These are phyloP conservation scores for Trichoderma aggressivum DNA, from an alignment of 2,329 filamentous ascomycete species.

Conservation along the genomic window DNA sequence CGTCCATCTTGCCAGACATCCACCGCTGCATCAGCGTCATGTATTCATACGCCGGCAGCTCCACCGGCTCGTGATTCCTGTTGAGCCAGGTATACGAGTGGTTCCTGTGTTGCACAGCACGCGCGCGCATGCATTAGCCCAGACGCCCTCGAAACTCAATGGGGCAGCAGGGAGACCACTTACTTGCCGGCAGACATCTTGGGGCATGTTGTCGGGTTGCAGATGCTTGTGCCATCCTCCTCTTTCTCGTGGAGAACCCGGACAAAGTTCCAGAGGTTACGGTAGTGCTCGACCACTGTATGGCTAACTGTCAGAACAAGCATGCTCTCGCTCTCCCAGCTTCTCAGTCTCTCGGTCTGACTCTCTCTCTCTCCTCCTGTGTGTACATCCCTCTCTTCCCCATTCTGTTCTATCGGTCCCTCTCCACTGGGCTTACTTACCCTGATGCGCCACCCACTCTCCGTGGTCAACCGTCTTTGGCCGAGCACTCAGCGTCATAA, in stretches of 20 bases:
- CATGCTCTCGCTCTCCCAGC: background rate
- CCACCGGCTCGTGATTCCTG: conserved; percentile 64
- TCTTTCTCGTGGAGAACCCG: conserved; percentile 85
- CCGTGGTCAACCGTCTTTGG: conserved; percentile 91
- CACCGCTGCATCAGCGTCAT: conserved; percentile 90
- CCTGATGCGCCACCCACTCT: conserved; percentile 95
- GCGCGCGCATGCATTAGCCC: conserved; percentile 3
- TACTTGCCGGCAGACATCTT: conserved; percentile 91
- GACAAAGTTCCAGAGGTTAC: conserved; percentile 85
- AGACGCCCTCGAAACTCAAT: background rate
- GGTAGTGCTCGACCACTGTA: conserved; percentile 86
- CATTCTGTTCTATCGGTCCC: background rate
- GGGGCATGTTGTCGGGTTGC: conserved; percentile 79
- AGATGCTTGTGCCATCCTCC: conserved; percentile 72
- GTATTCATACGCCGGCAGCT: conserved; percentile 84
- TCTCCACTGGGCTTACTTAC: conserved; percentile 42
- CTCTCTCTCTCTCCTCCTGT: background rate
- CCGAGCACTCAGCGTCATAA: conserved; percentile 93
- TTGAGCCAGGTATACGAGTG: conserved; percentile 85
- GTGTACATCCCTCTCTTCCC: background rate
- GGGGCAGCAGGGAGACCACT: conserved; percentile 38
- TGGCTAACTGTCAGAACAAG: conserved; percentile 11
- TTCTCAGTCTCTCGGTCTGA: background rate
- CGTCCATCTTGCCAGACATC: conserved; percentile 89
- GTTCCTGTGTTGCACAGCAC: conserved; percentile 48